phyloP scores from a whole-genome alignment of 371 early-diverging fungal genomes.

The Mucor ambiguus region DNA sequence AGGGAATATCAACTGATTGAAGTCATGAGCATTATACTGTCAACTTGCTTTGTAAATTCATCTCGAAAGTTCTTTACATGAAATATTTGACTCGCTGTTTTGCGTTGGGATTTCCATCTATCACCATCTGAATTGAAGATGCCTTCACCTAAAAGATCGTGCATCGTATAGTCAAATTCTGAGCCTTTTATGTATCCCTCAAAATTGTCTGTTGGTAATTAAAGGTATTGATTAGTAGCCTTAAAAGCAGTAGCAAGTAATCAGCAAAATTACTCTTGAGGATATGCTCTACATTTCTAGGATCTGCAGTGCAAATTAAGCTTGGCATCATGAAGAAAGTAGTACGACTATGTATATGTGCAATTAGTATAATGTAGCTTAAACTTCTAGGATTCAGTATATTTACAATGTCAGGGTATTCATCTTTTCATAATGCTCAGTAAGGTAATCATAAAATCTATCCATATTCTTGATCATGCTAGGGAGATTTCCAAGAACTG shows the following conservation, averaged over 20 bases:
- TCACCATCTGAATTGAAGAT: slow-evolving; percentile 52
- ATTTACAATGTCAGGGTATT: slow-evolving; percentile 12
- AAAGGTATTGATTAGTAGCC: no score
- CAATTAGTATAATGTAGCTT: background rate
- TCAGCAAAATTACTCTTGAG: slow-evolving; percentile 9
- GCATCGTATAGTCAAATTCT: slow-evolving; percentile 26
- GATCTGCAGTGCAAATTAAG: slow-evolving; percentile 29
- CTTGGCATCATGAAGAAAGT: slow-evolving; percentile 23
- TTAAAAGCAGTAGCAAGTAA: background rate
- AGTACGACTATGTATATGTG: slow-evolving; percentile 1
- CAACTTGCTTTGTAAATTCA: slow-evolving; percentile 41
- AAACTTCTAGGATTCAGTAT: background rate
- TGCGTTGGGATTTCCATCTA: slow-evolving; percentile 40
- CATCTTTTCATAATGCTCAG: slow-evolving; percentile 9
- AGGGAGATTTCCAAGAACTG: slow-evolving; percentile 34
- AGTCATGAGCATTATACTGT: background rate
- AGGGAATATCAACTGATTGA: no score
- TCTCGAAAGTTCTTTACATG: slow-evolving; percentile 53
- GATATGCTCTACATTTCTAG: slow-evolving; percentile 40
- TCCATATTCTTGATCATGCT: slow-evolving; percentile 8
- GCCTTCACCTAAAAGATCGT: slow-evolving; percentile 48
- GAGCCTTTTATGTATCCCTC: slow-evolving; percentile 47
- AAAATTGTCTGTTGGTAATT: slow-evolving; percentile 34
- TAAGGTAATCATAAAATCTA: slow-evolving; percentile 21
- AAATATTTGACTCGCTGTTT: slow-evolving; percentile 50